These are phyloP conservation scores for Gossypium armourianum DNA, from an alignment of 441 rosid species.

Conservation along the genomic window DNA sequence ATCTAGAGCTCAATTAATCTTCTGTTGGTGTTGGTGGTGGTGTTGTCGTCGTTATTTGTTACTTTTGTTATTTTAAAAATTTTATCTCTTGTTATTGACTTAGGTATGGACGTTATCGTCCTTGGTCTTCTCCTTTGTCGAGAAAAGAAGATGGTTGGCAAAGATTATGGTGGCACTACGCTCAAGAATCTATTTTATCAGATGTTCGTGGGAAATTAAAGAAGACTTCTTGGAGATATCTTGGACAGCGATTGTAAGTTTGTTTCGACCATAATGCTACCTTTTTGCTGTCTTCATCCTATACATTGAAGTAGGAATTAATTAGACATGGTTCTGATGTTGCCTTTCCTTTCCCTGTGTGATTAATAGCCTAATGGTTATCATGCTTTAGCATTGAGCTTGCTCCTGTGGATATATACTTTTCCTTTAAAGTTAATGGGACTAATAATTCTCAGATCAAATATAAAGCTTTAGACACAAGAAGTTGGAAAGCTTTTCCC, in stretches of 20 bases:
- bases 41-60: not conserved
- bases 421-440: not conserved
- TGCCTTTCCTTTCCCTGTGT: slow-evolving; percentile 3
- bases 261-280: slow-evolving; percentile 10
- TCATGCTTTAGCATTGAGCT: not conserved
- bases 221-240: slow-evolving; percentile 81
- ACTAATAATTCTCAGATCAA: not conserved
- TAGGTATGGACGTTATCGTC: slow-evolving; percentile 92
- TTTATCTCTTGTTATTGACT: slow-evolving; percentile 13
- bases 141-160: slow-evolving; percentile 70
- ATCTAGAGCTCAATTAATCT: not conserved
- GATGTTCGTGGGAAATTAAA: slow-evolving; percentile 65
- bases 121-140: slow-evolving; percentile 43
- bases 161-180: slow-evolving; percentile 82
- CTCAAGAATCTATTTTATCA: slow-evolving; percentile 61
- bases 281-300: not conserved
- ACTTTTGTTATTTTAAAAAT: not conserved
- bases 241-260: slow-evolving; percentile 70
- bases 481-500: not conserved
- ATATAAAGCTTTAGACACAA: not conserved
- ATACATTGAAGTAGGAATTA: not conserved
- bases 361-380: not conserved
- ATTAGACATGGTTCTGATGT: slow-evolving; percentile 7
- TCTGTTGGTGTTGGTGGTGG: not conserved
- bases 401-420: not conserved